phyloP scores from a whole-genome alignment of 2,329 filamentous ascomycete genomes.

The Hypocreales sp. region DNA sequence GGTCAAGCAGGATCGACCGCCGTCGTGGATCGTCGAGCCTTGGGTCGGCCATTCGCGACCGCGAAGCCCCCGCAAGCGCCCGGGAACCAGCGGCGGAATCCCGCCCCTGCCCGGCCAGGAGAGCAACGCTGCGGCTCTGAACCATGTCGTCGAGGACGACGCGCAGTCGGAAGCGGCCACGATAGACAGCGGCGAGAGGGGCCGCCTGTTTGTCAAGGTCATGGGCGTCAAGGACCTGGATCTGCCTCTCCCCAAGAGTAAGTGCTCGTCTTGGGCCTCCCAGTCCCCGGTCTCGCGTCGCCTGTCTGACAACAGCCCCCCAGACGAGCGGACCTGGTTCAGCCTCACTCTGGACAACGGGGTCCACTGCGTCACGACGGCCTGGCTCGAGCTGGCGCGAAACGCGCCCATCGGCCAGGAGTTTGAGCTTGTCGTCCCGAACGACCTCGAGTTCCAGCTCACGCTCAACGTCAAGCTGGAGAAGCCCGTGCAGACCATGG shows the following conservation, averaged over 20 bases:
- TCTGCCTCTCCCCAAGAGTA: conserved; percentile 78
- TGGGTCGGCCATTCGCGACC: conserved; percentile 76
- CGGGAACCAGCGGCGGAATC: conserved; percentile 38
- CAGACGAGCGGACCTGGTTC: conserved; percentile 85
- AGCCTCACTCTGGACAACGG: conserved; percentile 96
- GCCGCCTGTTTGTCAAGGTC: conserved; percentile 94
- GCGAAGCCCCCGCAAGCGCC: conserved; percentile 42
- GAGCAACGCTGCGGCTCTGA: conserved; percentile 56
- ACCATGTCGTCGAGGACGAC: conserved; percentile 56
- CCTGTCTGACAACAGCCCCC: conserved; percentile 14
- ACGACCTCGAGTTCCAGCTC: conserved; percentile 96
- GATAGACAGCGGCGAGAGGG: conserved; percentile 74
- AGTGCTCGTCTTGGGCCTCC: conserved; percentile 18
- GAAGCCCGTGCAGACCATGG: conserved; percentile 49
- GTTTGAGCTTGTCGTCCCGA: conserved; percentile 92
- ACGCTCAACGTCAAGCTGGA: conserved; percentile 92
- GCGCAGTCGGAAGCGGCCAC: conserved; percentile 36
- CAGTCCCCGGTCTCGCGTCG: background rate
- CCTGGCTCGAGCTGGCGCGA: conserved; percentile 82
- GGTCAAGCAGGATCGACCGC: conserved; percentile 61
- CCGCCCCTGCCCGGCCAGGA: conserved; percentile 81
- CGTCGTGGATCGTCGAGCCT: conserved; percentile 92
- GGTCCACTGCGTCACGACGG: conserved; percentile 91
- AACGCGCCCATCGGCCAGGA: conserved; percentile 94
- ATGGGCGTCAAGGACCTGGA: conserved; percentile 94